phyloP scores from a whole-genome alignment of 768 basidiomycete species.

The Mrakia hoshinonis region DNA sequence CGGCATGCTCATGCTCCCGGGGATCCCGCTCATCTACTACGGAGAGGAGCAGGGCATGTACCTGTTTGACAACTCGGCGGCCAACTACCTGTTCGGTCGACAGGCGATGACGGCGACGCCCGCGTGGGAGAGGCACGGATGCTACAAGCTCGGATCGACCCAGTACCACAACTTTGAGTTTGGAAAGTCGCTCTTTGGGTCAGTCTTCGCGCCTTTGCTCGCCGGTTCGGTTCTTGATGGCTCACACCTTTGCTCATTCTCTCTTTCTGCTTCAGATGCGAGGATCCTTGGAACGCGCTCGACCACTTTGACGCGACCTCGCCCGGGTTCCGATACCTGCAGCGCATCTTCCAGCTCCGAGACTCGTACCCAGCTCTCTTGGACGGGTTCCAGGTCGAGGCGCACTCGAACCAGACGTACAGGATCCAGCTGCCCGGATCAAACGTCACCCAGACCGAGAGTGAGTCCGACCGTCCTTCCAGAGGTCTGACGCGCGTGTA shows the following conservation, averaged over 20 bases:
- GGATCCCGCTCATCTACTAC: conserved; percentile 70
- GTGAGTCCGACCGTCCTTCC: background rate
- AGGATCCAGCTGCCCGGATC: conserved; percentile 73
- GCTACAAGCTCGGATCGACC: conserved; percentile 77
- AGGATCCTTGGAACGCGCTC: conserved; percentile 81
- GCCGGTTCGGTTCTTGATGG: background rate
- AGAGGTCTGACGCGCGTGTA: background rate
- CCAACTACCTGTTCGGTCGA: conserved; percentile 74
- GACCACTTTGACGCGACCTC: conserved; percentile 78
- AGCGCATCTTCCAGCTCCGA: conserved; percentile 59
- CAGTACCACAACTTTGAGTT: conserved; percentile 93
- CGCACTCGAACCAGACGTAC: conserved; percentile 76
- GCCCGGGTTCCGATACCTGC: conserved; percentile 45
- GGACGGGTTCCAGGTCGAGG: conserved; percentile 75
- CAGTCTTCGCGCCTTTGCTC: background rate
- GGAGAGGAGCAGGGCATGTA: conserved; percentile 88
- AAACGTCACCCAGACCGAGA: conserved; percentile 66
- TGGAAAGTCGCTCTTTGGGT: conserved; percentile 62
- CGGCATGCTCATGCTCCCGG: conserved; percentile 71
- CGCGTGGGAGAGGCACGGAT: conserved; percentile 89
- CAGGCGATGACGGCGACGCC: conserved; percentile 77
- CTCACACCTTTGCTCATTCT: background rate
- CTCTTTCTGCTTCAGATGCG: conserved; percentile 44
- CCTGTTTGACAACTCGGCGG: conserved; percentile 70
- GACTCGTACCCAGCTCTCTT: conserved; percentile 60